Percentiles rank a stretch among this genome's conserved stretches.
Evolutionary conservation across 176 grass and related monocot species (phyloP).

Genomic region (Saccharum spontaneum): DNA sequence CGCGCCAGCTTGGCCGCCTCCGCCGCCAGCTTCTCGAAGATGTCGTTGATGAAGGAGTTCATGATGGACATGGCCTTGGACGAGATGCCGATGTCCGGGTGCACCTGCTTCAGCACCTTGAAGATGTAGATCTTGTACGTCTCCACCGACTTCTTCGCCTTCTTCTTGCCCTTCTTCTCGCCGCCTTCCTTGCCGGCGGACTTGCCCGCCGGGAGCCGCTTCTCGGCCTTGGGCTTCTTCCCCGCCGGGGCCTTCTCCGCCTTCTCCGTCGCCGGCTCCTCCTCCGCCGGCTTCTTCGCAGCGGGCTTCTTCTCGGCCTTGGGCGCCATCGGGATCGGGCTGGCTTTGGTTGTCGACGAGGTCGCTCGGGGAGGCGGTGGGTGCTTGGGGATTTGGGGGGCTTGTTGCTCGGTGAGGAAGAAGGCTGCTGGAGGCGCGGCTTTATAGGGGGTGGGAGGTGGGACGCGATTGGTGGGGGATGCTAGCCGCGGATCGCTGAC

Average conservation of each 20-base stretch:
- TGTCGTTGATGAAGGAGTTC: conserved; percentile 96
- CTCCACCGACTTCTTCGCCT: conserved; percentile 47
- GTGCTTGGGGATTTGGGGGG: neutral
- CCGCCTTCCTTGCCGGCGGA: conserved; percentile 20
- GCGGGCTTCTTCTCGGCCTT: conserved; percentile 53
- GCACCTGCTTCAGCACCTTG: conserved; percentile 93
- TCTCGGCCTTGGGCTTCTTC: conserved; percentile 46
- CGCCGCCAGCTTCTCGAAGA: conserved; percentile 76
- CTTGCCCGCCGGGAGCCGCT: conserved; percentile 32
- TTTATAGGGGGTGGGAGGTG: neutral
- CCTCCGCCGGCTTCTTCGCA: conserved; percentile 35
- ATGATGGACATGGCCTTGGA: conserved; percentile 96
- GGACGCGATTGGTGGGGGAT: neutral
- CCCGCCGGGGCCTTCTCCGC: conserved; percentile 32
- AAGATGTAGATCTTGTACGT: conserved; percentile 98
- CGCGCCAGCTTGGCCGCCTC: conserved; percentile 45
- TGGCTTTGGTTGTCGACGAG: too few relatives aligned
- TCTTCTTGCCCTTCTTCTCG: conserved; percentile 22
- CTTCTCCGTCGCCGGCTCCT: conserved; percentile 31
- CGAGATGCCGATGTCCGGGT: conserved; percentile 86
- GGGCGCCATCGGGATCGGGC: conserved; percentile 23
- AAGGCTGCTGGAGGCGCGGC: rapidly evolving
- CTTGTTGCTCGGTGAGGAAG: neutral
- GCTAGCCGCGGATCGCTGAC: neutral
- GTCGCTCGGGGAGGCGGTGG: too few relatives aligned